Conservation (phyloP, 495 filamentous ascomycete species). For the Hypoxylon fragiforme region DNA sequence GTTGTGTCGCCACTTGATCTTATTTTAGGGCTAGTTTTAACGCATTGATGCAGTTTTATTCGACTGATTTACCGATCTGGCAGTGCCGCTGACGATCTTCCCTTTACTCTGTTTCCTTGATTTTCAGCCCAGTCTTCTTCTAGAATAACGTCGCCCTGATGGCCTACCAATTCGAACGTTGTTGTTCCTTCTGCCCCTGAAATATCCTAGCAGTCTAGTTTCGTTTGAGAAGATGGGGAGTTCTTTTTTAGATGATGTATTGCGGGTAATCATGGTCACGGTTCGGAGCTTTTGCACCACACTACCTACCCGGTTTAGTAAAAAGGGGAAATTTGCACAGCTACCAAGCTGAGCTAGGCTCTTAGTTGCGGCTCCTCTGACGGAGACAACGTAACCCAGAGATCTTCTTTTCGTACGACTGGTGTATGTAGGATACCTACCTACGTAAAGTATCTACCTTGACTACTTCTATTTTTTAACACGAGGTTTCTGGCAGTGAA, state of each 20-base stretch:
- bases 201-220: conserved; percentile 17
- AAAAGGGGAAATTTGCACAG: not conserved
- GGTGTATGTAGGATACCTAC: too few relatives aligned
- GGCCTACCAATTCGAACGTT: conserved; percentile 7
- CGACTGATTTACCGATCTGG: conserved; percentile 13
- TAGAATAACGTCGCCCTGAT: conserved; percentile 12
- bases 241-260: too few relatives aligned
- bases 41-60: conserved; percentile 20
- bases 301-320: too few relatives aligned
- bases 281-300: too few relatives aligned
- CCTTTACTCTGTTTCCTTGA: too few relatives aligned
- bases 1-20: conserved; percentile 21
- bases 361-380: conserved; percentile 14
- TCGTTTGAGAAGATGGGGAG: not conserved
- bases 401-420: too few relatives aligned
- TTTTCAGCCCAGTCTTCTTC: conserved; percentile 18
- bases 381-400: too few relatives aligned
- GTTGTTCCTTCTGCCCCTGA: conserved; percentile 16
- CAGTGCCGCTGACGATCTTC: conserved; percentile 13
- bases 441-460: too few relatives aligned
- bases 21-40: not conserved
- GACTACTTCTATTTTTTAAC: conserved; percentile 27
- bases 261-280: too few relatives aligned
- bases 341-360: not conserved
- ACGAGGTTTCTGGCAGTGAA: conserved; percentile 25